Evolutionary conservation across 768 basidiomycete genomes (phyloP).

Genomic region (Gloeopeniophorella convolvens): DNA sequence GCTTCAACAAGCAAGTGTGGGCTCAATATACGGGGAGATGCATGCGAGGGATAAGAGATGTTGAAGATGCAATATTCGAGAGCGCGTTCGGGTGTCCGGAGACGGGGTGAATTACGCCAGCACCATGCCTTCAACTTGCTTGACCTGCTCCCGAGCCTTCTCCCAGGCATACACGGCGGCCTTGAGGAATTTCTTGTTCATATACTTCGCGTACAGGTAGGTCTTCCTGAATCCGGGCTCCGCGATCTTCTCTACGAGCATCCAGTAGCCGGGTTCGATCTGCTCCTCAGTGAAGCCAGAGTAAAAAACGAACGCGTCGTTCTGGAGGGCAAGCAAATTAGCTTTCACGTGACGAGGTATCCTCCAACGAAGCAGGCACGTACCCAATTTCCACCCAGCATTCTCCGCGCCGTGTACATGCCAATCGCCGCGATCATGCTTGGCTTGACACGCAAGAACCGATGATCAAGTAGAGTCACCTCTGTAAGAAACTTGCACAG

Average conservation of each 20-base stretch:
- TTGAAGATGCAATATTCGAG: slow-evolving; percentile 4
- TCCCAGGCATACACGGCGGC: slow-evolving; percentile 73
- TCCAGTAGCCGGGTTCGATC: slow-evolving; percentile 69
- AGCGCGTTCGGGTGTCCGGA: neutral
- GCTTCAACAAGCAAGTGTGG: slow-evolving; percentile 12
- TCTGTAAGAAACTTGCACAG: slow-evolving; percentile 97
- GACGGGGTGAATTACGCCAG: slow-evolving; percentile 10
- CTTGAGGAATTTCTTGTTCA: slow-evolving; percentile 96
- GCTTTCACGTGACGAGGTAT: slow-evolving; percentile 22
- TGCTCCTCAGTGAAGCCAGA: slow-evolving; percentile 90
- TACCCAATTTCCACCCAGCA: slow-evolving; percentile 97
- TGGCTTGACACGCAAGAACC: slow-evolving; percentile 90
- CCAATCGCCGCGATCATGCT: slow-evolving; percentile 91
- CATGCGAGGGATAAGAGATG: slow-evolving; percentile 12
- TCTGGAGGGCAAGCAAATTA: slow-evolving; percentile 42
- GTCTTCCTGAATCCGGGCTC: slow-evolving; percentile 75
- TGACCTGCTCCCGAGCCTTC: slow-evolving; percentile 48
- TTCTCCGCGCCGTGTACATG: slow-evolving; percentile 92
- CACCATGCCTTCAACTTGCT: slow-evolving; percentile 20
- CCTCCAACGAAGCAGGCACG: slow-evolving; percentile 32
- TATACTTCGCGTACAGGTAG: slow-evolving; percentile 94
- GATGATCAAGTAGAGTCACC: slow-evolving; percentile 86
- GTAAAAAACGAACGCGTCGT: slow-evolving; percentile 86
- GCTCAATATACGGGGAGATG: slow-evolving; percentile 11
- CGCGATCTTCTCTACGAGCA: slow-evolving; percentile 77